Evolutionary conservation across 2,329 filamentous ascomycete genomes (phyloP), one percentile per base, ranked within the genome.

Genomic region (Penicillium sp.): DNA sequence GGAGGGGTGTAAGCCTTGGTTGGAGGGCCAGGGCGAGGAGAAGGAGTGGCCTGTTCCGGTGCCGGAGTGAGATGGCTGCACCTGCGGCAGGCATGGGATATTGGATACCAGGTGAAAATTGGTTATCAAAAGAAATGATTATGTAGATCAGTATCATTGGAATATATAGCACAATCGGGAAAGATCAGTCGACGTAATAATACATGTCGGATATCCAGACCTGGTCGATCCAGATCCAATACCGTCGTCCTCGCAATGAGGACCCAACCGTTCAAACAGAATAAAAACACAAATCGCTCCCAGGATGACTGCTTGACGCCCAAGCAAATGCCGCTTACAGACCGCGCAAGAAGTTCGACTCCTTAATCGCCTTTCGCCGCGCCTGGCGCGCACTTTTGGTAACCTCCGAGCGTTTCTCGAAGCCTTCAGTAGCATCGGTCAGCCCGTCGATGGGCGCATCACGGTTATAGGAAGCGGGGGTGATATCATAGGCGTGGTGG

Each of bases 261-360:
- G 34, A 34, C 42, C 44, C 23, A 36, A 44, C 44, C 43, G 39
- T 23, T 24, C 23, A 39, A 17, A 23, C 17, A 32, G 36, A 40
- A 26, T 24, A 33, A 39, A 29, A 42, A 39, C 32, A 56, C 30
- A 37, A 58, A 49, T 47, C 52, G 50, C 48, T 47, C 49, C 36
- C 44, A 57, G 48, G 13, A 44, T 46, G 34, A 41, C 17, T 29
- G 39, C 3, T 40, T 32, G 32, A 10, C 21, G 32, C 20, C 37
- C 26, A 49, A 39, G 45, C 44, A 26, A 46, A 47, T 47, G 37
- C 33, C 36, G 39, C 33, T 67, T 71, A 78, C 63, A 79, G 67
- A 21, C 75, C 74, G 48, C 73, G 73, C 65, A 79, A 66, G 69
- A 77, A 79, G 67, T 79, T 79, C 32, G 67, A 68, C 55, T 79